Percentiles rank a stretch among this genome's conserved stretches.
phyloP scores from a whole-genome alignment of 2,329 filamentous ascomycete genomes.

The Fusarium sarcochroum region DNA sequence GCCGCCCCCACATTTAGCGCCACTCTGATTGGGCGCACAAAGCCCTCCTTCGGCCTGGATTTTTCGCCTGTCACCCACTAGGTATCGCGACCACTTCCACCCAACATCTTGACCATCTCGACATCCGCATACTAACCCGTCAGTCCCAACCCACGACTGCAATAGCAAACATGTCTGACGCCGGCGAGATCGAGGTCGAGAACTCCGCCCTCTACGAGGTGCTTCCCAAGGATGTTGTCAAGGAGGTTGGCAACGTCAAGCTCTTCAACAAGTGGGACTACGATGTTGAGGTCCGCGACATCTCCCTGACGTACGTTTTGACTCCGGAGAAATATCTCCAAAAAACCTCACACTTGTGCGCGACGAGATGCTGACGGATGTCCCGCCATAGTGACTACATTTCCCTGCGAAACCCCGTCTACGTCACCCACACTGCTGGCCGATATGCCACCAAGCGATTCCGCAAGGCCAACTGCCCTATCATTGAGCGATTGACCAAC shows the following conservation, averaged over 20 bases:
- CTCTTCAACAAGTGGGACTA: slow-evolving; percentile 98
- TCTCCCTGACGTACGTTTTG: slow-evolving; percentile 91
- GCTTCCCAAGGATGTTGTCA: slow-evolving; percentile 92
- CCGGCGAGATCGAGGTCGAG: slow-evolving; percentile 94
- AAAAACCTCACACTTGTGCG: slow-evolving; percentile 33
- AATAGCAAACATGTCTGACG: slow-evolving; percentile 87
- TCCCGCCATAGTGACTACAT: slow-evolving; percentile 88
- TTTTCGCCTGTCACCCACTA: too few relatives aligned
- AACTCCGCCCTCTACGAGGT: slow-evolving; percentile 80
- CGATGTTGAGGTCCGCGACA: slow-evolving; percentile 99
- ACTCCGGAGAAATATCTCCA: slow-evolving; percentile 23
- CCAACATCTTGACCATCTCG: slow-evolving; percentile 49
- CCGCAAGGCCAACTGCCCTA: slow-evolving; percentile 99
- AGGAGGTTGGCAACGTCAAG: slow-evolving; percentile 93
- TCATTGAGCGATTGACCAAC: slow-evolving; percentile 99
- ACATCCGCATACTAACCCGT: slow-evolving; percentile 57
- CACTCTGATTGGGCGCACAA: slow-evolving; percentile 15
- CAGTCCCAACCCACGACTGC: slow-evolving; percentile 57
- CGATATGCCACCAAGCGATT: slow-evolving; percentile 99
- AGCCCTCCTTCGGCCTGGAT: slow-evolving; percentile 4
- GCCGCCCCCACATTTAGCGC: slow-evolving; percentile 2
- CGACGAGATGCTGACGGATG: slow-evolving; percentile 53
- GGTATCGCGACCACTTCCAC: too few relatives aligned
- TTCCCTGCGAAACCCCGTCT: slow-evolving; percentile 98
- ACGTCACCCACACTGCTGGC: slow-evolving; percentile 98